phyloP scores from a whole-genome alignment of 78 protist genomes.

The Dictyostelium firmibasis region DNA sequence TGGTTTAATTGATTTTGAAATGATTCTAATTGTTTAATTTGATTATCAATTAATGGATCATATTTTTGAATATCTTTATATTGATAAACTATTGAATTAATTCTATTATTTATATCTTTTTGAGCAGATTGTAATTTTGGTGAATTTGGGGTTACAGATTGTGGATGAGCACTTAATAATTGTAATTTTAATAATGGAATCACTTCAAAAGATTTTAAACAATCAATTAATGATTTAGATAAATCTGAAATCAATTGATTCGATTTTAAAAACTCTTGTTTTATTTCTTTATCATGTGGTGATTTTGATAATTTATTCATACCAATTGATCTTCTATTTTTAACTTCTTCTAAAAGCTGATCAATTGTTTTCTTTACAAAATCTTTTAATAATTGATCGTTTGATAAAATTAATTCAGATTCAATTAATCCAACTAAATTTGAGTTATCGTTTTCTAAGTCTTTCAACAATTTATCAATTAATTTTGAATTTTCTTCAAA shows the following conservation, averaged over 20 bases:
- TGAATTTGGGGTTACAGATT: neutral
- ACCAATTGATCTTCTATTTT: neutral
- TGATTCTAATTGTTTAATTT: neutral
- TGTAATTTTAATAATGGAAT: slow-evolving; percentile 4
- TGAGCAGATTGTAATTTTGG: neutral
- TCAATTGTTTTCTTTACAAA: neutral
- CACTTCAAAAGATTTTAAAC: slow-evolving; percentile 4
- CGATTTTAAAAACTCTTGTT: neutral
- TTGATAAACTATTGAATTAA: neutral
- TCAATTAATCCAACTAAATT: slow-evolving; percentile 25
- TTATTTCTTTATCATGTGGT: neutral
- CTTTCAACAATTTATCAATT: neutral
- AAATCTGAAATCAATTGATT: slow-evolving; percentile 4
- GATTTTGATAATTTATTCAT: neutral
- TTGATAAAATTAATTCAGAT: neutral
- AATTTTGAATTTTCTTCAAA: neutral
- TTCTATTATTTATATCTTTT: slow-evolving; percentile 23
- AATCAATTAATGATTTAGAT: slow-evolving; percentile 18
- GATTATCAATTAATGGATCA: neutral
- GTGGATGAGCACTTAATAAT: neutral
- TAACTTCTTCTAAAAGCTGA: neutral
- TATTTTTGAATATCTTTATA: neutral
- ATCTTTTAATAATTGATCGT: neutral
- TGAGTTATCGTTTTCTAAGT: slow-evolving; percentile 1
- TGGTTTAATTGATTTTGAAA: neutral